Conservation (phyloP, 306 rosid genomes). For the Cercis canadensis region DNA sequence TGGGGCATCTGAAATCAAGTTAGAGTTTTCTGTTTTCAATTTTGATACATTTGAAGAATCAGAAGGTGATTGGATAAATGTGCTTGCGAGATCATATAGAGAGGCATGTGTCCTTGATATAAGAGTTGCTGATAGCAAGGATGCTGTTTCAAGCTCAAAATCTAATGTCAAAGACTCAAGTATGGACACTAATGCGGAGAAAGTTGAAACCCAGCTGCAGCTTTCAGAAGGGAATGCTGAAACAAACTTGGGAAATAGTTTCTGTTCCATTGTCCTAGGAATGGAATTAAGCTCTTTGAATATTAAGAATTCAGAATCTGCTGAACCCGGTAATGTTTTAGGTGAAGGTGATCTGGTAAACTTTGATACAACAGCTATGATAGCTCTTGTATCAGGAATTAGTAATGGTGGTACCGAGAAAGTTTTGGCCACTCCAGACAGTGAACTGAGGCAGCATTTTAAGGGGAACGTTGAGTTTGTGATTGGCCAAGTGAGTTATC, state of each 20-base stretch:
- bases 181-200: slow-evolving; percentile 36
- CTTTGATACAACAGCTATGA: slow-evolving; percentile 92
- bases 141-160: slow-evolving; percentile 32
- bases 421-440: slow-evolving; percentile 78
- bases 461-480: slow-evolving; percentile 91
- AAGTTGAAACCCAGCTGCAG: slow-evolving; percentile 33
- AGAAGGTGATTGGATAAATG: slow-evolving; percentile 71
- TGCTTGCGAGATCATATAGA: slow-evolving; percentile 57
- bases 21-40: slow-evolving; percentile 59
- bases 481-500: slow-evolving; percentile 71
- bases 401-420: slow-evolving; percentile 76
- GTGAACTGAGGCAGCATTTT: slow-evolving; percentile 72
- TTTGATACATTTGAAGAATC: slow-evolving; percentile 55
- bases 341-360: slow-evolving; percentile 58
- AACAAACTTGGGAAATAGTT: slow-evolving; percentile 46
- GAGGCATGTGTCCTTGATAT: slow-evolving; percentile 71
- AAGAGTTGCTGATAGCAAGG: slow-evolving; percentile 35
- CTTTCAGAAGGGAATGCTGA: slow-evolving; percentile 25
- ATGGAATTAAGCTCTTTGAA: slow-evolving; percentile 45
- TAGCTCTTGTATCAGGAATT: slow-evolving; percentile 85
- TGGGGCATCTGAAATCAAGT: slow-evolving; percentile 57
- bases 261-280: slow-evolving; percentile 53
- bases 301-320: slow-evolving; percentile 25
- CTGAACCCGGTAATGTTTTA: slow-evolving; percentile 25
- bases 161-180: slow-evolving; percentile 33